Conservation (phyloP, 495 filamentous ascomycete species). For the Aspergillus kassunensis region DNA sequence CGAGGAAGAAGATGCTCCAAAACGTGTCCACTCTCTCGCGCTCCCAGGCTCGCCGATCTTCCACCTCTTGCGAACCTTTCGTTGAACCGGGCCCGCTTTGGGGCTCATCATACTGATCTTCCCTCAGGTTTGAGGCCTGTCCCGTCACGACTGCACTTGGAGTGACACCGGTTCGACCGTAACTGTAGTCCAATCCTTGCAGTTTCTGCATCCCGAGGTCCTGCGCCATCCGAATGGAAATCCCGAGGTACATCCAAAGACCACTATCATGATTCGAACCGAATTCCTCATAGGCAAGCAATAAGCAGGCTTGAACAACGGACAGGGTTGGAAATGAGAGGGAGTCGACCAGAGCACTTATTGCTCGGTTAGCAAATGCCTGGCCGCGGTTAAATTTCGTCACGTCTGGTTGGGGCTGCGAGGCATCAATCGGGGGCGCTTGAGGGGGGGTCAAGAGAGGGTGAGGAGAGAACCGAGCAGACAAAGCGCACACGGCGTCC, state of each 20-base stretch:
- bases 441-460: conserved; percentile 55
- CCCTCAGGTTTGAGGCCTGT: conserved; percentile 37
- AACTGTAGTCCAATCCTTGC: conserved; percentile 67
- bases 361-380: conserved; percentile 73
- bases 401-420: conserved; percentile 29
- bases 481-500: conserved; percentile 75
- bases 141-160: conserved; percentile 49
- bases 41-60: conserved; percentile 52
- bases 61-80: conserved; percentile 19
- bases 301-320: conserved; percentile 72
- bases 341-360: conserved; percentile 67
- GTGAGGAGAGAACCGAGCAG: conserved; percentile 74
- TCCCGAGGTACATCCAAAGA: conserved; percentile 85
- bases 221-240: conserved; percentile 80
- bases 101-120: conserved; percentile 42
- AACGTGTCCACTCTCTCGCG: conserved; percentile 77
- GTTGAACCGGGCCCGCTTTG: conserved; percentile 23
- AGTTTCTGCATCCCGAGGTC: conserved; percentile 78
- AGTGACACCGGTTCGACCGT: conserved; percentile 51
- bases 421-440: conserved; percentile 47
- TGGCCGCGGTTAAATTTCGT: conserved; percentile 55
- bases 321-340: conserved; percentile 75
- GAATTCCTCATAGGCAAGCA: conserved; percentile 83
- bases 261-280: conserved; percentile 82
- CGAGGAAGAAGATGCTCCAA: conserved; percentile 82